Evolutionary conservation across 1,139 yeast species (phyloP), one percentile per base, ranked within the genome.

Genomic region (Debaryomyces sp.): DNA sequence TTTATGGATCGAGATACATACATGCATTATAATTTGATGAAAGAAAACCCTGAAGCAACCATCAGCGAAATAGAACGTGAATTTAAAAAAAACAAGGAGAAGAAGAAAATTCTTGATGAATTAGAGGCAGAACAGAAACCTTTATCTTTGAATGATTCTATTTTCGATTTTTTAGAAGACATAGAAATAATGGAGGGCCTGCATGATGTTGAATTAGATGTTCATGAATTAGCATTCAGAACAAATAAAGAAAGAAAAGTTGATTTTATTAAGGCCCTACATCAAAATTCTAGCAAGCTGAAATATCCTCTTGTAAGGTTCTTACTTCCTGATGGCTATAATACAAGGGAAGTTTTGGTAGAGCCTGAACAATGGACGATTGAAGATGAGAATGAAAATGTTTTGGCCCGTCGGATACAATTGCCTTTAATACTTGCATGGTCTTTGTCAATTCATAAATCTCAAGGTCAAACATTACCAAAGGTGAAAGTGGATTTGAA

Each of bases 361-460:
- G 77, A 74, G 47, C 77, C 78, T 1, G 81, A 76, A 54, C 64
- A 61, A 44, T 75, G 80, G 75, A 66, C 67, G 1, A 64, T 73
- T 6, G 80, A 75, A 58, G 75, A 73, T 55, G 78, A 72, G 40
- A 56, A 60, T 41, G 66, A 61, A 46, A 56, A 57, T 8, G 63
- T 66, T 1, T 53, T 70, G 30, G 73, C 68, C 18, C 66, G 66
- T 34, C 58, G 74, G 48, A 62, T 58, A 6, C 96, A 90, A 60
- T 62, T 94, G 2, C 99, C 99, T 0, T 70, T 94, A 45, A 86
- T 91, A 58, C 71, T 92, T 15, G 96, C 99, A 0, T 94, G 98
- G 97, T 92, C 99, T 0, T 69, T 94, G 38, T 90, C 97, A 0
- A 92, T 94, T 44, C 99, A 94, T 64, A 94, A 94, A 67, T 86